Evolutionary conservation across 176 grass and related monocot genomes (phyloP).

Genomic region (Carex pumila): DNA sequence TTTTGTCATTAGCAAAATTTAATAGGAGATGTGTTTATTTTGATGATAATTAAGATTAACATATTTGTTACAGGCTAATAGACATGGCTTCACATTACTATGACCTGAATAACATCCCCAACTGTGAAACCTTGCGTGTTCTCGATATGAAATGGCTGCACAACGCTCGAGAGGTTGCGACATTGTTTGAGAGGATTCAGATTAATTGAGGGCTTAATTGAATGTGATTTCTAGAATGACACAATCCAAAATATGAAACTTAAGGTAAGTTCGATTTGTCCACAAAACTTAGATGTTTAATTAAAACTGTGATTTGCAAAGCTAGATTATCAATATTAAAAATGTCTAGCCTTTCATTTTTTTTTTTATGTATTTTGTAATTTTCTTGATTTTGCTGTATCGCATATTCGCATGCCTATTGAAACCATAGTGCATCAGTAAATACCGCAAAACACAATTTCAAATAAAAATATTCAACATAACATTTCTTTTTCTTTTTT

Average conservation of each 20-base stretch:
- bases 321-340: not conserved
- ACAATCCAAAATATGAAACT: not conserved
- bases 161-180: not conserved
- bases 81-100: conserved; percentile 78
- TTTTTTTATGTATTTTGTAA: not conserved
- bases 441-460: not conserved
- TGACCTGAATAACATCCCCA: conserved; percentile 70
- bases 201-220: not conserved
- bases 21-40: too few species aligned
- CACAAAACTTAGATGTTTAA: not conserved
- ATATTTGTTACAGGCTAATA: conserved; percentile 14
- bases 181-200: not conserved
- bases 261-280: not conserved
- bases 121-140: conserved; percentile 13
- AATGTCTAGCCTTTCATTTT: not conserved
- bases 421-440: not conserved
- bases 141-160: too few species aligned
- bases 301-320: not conserved
- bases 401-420: not conserved
- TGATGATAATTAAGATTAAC: too few species aligned
- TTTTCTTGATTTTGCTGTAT: not conserved
- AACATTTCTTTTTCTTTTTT: not conserved
- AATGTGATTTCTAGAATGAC: not conserved
- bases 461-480: not conserved
- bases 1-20: too few species aligned